phyloP scores from a whole-genome alignment of 2,329 filamentous ascomycete genomes.

The Salinomyces thailandicus region DNA sequence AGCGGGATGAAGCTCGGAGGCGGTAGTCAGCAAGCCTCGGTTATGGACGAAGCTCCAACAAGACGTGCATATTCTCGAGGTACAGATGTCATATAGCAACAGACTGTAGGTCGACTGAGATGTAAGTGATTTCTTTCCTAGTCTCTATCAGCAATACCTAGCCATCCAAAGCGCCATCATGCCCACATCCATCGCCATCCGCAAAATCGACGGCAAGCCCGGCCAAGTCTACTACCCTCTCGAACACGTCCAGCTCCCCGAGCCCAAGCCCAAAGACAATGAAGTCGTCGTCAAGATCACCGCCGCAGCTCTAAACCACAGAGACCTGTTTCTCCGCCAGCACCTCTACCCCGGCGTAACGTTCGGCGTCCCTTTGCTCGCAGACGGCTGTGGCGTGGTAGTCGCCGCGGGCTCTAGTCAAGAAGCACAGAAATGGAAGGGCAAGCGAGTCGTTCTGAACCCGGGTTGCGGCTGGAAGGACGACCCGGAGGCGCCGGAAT shows the following conservation, averaged over 20 bases:
- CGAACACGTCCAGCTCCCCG: slow-evolving; percentile 48
- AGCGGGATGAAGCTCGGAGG: neutral
- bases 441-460: slow-evolving; percentile 65
- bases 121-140: neutral
- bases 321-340: slow-evolving; percentile 88
- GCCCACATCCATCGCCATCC: slow-evolving; percentile 51
- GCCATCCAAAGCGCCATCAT: slow-evolving; percentile 29
- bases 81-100: too few relatives aligned
- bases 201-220: slow-evolving; percentile 68
- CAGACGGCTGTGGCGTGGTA: slow-evolving; percentile 73
- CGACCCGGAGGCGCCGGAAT: slow-evolving; percentile 63
- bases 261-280: slow-evolving; percentile 45
- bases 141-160: neutral
- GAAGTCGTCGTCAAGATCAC: slow-evolving; percentile 67
- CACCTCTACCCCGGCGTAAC: slow-evolving; percentile 80
- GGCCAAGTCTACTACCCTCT: slow-evolving; percentile 76
- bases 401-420: slow-evolving; percentile 49
- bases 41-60: too few relatives aligned
- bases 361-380: slow-evolving; percentile 66
- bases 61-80: too few relatives aligned
- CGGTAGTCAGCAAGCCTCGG: neutral
- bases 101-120: too few relatives aligned
- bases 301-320: slow-evolving; percentile 82
- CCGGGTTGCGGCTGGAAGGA: slow-evolving; percentile 69
- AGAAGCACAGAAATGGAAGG: slow-evolving; percentile 45